phyloP scores from a whole-genome alignment of 208 protist genomes.

The Naegleria gruberi region DNA sequence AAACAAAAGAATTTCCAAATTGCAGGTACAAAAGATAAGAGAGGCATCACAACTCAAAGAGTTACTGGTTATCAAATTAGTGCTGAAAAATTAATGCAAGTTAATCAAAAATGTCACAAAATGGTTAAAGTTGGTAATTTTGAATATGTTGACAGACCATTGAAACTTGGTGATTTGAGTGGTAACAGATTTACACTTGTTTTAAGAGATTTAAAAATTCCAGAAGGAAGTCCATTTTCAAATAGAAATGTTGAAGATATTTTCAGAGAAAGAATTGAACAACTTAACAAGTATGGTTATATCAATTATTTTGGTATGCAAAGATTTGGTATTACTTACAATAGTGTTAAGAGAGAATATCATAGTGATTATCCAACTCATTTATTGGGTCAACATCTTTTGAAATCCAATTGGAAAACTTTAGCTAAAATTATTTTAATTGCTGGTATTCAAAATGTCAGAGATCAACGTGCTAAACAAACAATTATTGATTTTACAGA shows the following conservation, averaged over 20 bases:
- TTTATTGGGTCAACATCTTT: conserved; percentile 65
- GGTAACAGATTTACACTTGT: conserved; percentile 83
- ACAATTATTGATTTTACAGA: neutral
- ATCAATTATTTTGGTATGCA: conserved; percentile 90
- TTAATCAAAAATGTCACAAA: conserved; percentile 55
- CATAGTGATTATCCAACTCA: conserved; percentile 54
- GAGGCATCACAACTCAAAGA: conserved; percentile 69
- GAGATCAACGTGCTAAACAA: neutral
- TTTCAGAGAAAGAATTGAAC: conserved; percentile 40
- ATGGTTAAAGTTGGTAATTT: conserved; percentile 69
- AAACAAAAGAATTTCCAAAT: conserved; percentile 48
- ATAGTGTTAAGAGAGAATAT: conserved; percentile 27
- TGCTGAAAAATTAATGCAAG: conserved; percentile 44
- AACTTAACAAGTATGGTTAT: conserved; percentile 55
- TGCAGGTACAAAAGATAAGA: conserved; percentile 84
- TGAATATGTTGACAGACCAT: conserved; percentile 42
- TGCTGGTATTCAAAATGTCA: conserved; percentile 34
- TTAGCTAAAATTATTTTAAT: conserved; percentile 62
- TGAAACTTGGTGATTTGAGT: conserved; percentile 67
- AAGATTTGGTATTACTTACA: conserved; percentile 75
- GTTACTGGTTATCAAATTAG: conserved; percentile 59
- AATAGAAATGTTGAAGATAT: neutral
- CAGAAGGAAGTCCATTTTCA: neutral
- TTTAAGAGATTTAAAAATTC: conserved; percentile 53
- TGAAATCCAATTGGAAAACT: conserved; percentile 58